phyloP scores from a whole-genome alignment of 2,329 filamentous ascomycete species.

The Trichoderma sp. region DNA sequence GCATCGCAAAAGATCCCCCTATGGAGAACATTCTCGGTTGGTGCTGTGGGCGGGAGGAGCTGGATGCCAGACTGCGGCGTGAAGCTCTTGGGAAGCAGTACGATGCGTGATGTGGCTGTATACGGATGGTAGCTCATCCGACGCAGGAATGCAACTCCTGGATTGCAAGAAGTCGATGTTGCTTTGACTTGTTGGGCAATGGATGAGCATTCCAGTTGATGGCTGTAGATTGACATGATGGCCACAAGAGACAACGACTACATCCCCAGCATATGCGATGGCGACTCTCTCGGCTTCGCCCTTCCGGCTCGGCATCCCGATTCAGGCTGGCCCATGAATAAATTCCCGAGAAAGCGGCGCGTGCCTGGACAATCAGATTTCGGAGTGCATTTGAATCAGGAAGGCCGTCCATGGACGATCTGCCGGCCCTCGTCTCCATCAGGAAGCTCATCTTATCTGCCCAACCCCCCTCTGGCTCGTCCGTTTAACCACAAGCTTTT shows the following conservation, averaged over 20 bases:
- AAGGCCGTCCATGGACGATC: slow-evolving; percentile 20
- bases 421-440: slow-evolving; percentile 1
- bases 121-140: not conserved
- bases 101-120: not conserved
- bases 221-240: not conserved
- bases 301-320: slow-evolving; percentile 6
- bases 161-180: not conserved
- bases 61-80: not conserved
- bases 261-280: not conserved
- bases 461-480: not conserved
- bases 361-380: not conserved
- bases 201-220: not conserved
- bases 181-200: not conserved
- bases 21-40: not conserved
- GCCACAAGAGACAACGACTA: not conserved
- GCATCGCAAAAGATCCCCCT: slow-evolving; percentile 3
- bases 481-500: not conserved
- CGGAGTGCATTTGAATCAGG: slow-evolving; percentile 1
- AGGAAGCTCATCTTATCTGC: slow-evolving; percentile 22
- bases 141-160: not conserved
- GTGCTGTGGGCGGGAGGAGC: not conserved
- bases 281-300: not conserved
- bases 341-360: not conserved
- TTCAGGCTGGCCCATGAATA: not conserved
- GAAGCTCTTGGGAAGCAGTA: not conserved